Evolutionary conservation across 208 protist genomes (phyloP), one percentile per base, ranked within the genome.

Genomic region (Acanthamoeba castellanii): DNA sequence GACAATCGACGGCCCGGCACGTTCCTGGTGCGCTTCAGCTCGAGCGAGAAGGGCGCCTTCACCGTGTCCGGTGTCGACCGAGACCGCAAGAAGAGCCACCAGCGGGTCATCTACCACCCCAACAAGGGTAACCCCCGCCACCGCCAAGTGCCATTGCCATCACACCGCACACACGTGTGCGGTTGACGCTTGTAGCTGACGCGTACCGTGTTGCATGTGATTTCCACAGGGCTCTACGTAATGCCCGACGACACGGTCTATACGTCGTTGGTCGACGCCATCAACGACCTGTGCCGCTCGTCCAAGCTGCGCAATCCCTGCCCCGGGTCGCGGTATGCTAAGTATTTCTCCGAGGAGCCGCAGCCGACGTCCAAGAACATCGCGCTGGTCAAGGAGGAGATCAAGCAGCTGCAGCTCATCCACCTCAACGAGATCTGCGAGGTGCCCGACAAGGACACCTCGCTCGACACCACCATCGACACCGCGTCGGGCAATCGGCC

Each of bases 1-100:
- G n/a, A 94, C 45, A 68, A 25, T 22, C 55, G 92, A 8, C 8
- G 50, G 32, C 42, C 45, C 9, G 92, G 92, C 52, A 74, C 92
- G 11, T 94, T 88, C 57, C 72, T 94, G 37, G 37, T 94, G 52
- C 92, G 92, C 34, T 94, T 94, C 57, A 90, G 84, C 55, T 81
- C 57, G 30, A 59, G 37, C 61, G 37, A 55, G 45, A 25, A 50
- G 47, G 88, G 64, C 30, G 37, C 37, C 64, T 93, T 93, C 47
- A 93, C 66, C 37, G 68, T 93, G 16, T 81, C 88, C 9, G 27
- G 57, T 20, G 30, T 91, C 55, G 59, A 64, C 84, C 8, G 30
- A 50, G 30, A 66, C 30, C 55, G 84, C 84, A 64, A 91, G 55
- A 91, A 72, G 57, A 50, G 32, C 34, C 84, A 91, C 34, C 84